Conservation (phyloP, 1,139 yeast species). For the Petasospora rhodanensis region DNA sequence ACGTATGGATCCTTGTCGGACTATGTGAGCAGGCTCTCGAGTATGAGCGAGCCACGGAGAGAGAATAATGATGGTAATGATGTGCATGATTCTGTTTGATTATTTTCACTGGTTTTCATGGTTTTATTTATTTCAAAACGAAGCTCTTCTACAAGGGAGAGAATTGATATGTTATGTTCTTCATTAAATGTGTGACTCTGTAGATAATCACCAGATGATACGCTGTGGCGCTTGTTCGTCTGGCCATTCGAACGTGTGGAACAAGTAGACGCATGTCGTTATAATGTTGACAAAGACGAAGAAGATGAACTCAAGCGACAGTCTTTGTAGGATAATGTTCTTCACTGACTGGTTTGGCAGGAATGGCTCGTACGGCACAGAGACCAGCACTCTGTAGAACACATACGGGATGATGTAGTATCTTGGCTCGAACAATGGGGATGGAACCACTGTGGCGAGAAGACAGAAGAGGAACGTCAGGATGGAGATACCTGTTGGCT, state of each 20-base stretch:
- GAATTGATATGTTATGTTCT: too few relatives aligned
- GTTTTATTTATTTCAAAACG: too few relatives aligned
- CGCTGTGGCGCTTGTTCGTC: constrained; percentile 61
- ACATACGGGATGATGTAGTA: constrained; percentile 81
- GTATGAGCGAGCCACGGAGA: constrained; percentile 9
- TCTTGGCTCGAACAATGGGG: constrained; percentile 91
- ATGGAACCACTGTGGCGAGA: constrained; percentile 65
- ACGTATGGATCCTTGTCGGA: constrained; percentile 13
- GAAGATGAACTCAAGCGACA: constrained; percentile 58
- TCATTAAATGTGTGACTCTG: too few relatives aligned
- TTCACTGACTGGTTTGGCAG: constrained; percentile 20
- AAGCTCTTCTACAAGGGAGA: too few relatives aligned
- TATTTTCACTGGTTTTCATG: too few relatives aligned
- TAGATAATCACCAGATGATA: constrained; percentile 90
- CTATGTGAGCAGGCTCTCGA: constrained; percentile 16
- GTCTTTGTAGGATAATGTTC: constrained; percentile 33
- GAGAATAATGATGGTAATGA: too few relatives aligned
- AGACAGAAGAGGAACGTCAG: constrained; percentile 51
- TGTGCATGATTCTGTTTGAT: too few relatives aligned
- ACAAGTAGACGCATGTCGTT: constrained; percentile 53
- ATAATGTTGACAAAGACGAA: constrained; percentile 48
- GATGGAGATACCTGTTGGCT: constrained; percentile 37
- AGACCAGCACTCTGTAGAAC: constrained; percentile 60
- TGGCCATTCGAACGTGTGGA: constrained; percentile 64
- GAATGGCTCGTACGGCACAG: constrained; percentile 37